Percentiles rank a stretch among this genome's conserved stretches.
Conservation (phyloP, 345 rosid genomes). For the Camelina sativa region DNA sequence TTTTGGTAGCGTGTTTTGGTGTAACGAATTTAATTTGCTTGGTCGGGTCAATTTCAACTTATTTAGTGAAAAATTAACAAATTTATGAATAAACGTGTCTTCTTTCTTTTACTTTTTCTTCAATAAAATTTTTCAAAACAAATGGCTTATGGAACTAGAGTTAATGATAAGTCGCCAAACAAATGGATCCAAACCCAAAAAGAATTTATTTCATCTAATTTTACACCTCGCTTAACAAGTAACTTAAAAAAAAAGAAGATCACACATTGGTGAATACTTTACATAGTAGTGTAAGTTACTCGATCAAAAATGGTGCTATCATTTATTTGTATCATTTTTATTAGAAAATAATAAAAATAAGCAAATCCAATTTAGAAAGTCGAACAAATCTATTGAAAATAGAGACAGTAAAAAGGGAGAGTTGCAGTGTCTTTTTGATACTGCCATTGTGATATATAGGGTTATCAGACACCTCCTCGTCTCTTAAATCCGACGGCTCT, state of each 20-base stretch:
- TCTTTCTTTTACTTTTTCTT: neutral
- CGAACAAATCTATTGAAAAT: slow-evolving; percentile 8
- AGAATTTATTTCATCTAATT: neutral
- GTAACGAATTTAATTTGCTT: slow-evolving; percentile 37
- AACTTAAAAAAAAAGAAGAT: neutral
- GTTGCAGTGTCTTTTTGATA: slow-evolving; percentile 27
- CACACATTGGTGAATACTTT: slow-evolving; percentile 1
- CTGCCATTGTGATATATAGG: neutral
- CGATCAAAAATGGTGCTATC: too few relatives aligned
- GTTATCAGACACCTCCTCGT: slow-evolving; percentile 5
- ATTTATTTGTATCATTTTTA: too few relatives aligned
- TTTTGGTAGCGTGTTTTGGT: slow-evolving; percentile 39
- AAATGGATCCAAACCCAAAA: slow-evolving; percentile 10
- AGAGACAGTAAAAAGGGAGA: neutral
- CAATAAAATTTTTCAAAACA: neutral
- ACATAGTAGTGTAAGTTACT: too few relatives aligned
- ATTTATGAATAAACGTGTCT: slow-evolving; percentile 13
- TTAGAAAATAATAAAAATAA: too few relatives aligned
- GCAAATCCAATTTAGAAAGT: neutral
- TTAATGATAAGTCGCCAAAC: slow-evolving; percentile 1
- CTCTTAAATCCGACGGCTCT: slow-evolving; percentile 32
- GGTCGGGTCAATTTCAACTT: slow-evolving; percentile 37
- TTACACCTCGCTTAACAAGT: slow-evolving; percentile 1
- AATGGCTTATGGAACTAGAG: neutral
- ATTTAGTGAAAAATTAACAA: slow-evolving; percentile 11